Conservation (phyloP, 495 filamentous ascomycete genomes). For the Cercophora sp. region DNA sequence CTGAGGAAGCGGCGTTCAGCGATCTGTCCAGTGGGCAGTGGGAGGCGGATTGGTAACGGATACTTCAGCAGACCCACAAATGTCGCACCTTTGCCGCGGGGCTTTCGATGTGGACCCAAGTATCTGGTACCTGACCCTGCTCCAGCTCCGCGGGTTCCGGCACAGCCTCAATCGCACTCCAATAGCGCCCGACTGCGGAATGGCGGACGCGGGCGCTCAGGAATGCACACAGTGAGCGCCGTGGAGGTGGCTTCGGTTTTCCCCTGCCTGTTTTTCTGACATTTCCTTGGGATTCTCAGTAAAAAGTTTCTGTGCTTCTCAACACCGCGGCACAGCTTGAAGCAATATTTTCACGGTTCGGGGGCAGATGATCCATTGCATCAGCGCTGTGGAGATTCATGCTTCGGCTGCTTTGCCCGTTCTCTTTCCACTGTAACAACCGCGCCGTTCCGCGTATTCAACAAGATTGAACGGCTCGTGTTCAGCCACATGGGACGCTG, state of each 20-base stretch:
- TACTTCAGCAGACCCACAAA: not conserved
- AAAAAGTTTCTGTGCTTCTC: not conserved
- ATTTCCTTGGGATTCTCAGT: not conserved
- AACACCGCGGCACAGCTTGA: too few relatives aligned
- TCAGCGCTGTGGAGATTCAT: not conserved
- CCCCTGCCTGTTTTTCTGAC: too few relatives aligned
- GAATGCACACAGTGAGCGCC: too few relatives aligned
- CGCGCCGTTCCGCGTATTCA: not conserved
- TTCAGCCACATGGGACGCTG: slow-evolving; percentile 1
- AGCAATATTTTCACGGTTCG: not conserved
- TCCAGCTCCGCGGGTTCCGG: not conserved
- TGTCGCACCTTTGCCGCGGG: not conserved
- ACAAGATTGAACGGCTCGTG: too few relatives aligned
- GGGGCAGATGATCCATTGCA: not conserved
- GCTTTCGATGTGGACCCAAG: not conserved
- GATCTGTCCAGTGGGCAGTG: not conserved
- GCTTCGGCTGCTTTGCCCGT: too few relatives aligned
- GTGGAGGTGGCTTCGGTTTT: too few relatives aligned
- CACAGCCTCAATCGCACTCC: too few relatives aligned
- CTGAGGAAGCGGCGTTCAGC: slow-evolving; percentile 3
- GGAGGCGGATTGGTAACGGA: not conserved
- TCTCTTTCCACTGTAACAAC: too few relatives aligned
- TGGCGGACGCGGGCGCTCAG: not conserved
- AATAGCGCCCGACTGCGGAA: too few relatives aligned
- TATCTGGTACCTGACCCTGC: not conserved